A percentile compares a stretch with the other conserved stretches of the same genome.
These are phyloP conservation scores for Anthracocystis walkeri DNA, from an alignment of 1,284 basidiomycete species.

Conservation along the genomic window DNA sequence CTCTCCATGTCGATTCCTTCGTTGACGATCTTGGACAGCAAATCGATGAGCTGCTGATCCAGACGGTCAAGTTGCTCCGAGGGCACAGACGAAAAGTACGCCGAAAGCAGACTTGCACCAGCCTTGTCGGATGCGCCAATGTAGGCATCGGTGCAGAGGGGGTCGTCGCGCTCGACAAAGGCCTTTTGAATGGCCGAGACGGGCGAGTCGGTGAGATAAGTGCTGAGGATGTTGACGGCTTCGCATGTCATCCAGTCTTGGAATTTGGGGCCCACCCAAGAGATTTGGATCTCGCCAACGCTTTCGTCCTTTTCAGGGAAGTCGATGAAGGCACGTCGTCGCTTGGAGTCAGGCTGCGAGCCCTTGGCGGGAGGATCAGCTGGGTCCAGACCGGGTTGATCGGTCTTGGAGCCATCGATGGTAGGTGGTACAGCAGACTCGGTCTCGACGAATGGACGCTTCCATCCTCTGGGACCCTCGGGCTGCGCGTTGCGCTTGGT, in stretches of 20 bases:
- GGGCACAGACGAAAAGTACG: slow-evolving; percentile 88
- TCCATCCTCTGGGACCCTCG: slow-evolving; percentile 84
- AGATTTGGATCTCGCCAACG: slow-evolving; percentile 84
- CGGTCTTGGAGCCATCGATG: slow-evolving; percentile 58
- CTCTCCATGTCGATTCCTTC: slow-evolving; percentile 91
- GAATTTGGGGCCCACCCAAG: slow-evolving; percentile 82
- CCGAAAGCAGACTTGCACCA: slow-evolving; percentile 79
- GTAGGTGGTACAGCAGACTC: slow-evolving; percentile 77
- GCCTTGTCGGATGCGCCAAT: slow-evolving; percentile 80
- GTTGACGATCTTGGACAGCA: slow-evolving; percentile 79
- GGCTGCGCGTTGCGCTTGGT: slow-evolving; percentile 70
- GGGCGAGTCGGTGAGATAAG: slow-evolving; percentile 85
- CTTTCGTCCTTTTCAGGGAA: slow-evolving; percentile 99
- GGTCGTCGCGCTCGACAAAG: slow-evolving; percentile 90
- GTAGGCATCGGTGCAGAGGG: slow-evolving; percentile 85
- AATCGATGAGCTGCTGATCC: slow-evolving; percentile 77
- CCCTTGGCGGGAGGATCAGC: slow-evolving; percentile 53
- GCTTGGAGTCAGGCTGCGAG: slow-evolving; percentile 41
- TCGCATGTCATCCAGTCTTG: slow-evolving; percentile 82
- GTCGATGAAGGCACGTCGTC: slow-evolving; percentile 77
- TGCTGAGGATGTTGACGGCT: slow-evolving; percentile 83
- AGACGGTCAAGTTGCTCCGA: slow-evolving; percentile 81
- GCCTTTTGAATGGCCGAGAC: slow-evolving; percentile 92
- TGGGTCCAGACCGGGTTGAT: slow-evolving; percentile 55
- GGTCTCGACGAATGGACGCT: slow-evolving; percentile 93